Evolutionary conservation across 768 basidiomycete species (phyloP).

Genomic region (Polyporus arcularius): DNA sequence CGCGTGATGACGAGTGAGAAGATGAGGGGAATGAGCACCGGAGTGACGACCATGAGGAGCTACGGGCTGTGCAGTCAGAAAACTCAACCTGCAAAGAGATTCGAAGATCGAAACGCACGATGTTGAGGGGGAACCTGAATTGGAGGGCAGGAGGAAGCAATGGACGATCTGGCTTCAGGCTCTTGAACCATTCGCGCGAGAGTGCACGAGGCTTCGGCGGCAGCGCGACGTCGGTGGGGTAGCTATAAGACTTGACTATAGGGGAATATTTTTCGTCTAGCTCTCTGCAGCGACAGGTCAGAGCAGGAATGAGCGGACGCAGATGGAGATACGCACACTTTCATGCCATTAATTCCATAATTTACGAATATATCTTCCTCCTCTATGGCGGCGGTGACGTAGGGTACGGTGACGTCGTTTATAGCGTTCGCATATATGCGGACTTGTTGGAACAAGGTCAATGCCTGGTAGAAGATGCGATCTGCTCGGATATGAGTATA

Average conservation of each 20-base stretch:
- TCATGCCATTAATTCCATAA: slow-evolving; percentile 55
- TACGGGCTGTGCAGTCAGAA: slow-evolving; percentile 24
- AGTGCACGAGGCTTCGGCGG: slow-evolving; percentile 44
- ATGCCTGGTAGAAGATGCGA: slow-evolving; percentile 72
- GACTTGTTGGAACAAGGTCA: slow-evolving; percentile 65
- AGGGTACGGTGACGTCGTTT: slow-evolving; percentile 82
- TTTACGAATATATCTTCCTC: slow-evolving; percentile 64
- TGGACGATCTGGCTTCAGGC: slow-evolving; percentile 39
- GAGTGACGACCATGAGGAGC: slow-evolving; percentile 57
- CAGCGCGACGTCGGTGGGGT: slow-evolving; percentile 34
- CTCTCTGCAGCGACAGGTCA: slow-evolving; percentile 39
- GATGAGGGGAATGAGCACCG: slow-evolving; percentile 64
- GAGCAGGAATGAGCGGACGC: neutral
- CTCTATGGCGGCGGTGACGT: slow-evolving; percentile 76
- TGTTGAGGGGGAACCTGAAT: slow-evolving; percentile 65
- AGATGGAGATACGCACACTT: slow-evolving; percentile 46
- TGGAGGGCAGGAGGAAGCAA: slow-evolving; percentile 62
- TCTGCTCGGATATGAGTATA: slow-evolving; percentile 40
- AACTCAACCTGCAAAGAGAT: neutral
- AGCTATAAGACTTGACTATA: slow-evolving; percentile 53
- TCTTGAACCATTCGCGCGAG: slow-evolving; percentile 48
- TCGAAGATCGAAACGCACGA: slow-evolving; percentile 46
- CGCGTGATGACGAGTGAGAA: slow-evolving; percentile 56
- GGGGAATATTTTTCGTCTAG: slow-evolving; percentile 57
- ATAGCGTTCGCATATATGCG: slow-evolving; percentile 81